Evolutionary conservation across 495 filamentous ascomycete genomes (phyloP).

Genomic region (Daldinia loculata): DNA sequence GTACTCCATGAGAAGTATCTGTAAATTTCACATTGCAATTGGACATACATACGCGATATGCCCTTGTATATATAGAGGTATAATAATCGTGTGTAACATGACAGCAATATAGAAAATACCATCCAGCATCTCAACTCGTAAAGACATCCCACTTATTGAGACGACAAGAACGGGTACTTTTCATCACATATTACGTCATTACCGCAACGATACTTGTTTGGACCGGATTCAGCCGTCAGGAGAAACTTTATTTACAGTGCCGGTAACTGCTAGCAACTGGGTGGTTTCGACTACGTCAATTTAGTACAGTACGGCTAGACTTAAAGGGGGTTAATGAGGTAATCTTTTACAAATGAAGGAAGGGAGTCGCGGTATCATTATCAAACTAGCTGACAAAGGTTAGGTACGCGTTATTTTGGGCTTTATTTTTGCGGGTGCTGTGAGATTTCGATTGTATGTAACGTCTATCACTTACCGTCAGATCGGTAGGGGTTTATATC

Average conservation of each 20-base stretch:
- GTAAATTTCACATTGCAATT: not conserved
- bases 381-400: conserved; percentile 4
- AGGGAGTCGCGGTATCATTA: conserved; percentile 16
- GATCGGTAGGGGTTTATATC: not conserved
- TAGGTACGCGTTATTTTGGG: not conserved
- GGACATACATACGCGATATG: not conserved
- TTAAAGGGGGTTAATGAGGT: conserved; percentile 17
- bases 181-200: conserved; percentile 33
- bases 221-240: conserved; percentile 23
- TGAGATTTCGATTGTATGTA: not conserved
- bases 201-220: conserved; percentile 13
- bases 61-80: not conserved
- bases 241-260: conserved; percentile 16
- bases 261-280: conserved; percentile 3
- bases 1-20: not conserved
- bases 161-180: not conserved
- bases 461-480: not conserved
- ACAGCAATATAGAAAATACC: not conserved
- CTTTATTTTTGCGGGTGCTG: not conserved
- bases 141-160: not conserved
- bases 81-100: not conserved
- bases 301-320: conserved; percentile 12
- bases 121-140: not conserved
- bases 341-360: conserved; percentile 20
- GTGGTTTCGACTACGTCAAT: conserved; percentile 15